Evolutionary conservation across 2,329 filamentous ascomycete species (phyloP).

Genomic region (Trichoderma guizhouense): DNA sequence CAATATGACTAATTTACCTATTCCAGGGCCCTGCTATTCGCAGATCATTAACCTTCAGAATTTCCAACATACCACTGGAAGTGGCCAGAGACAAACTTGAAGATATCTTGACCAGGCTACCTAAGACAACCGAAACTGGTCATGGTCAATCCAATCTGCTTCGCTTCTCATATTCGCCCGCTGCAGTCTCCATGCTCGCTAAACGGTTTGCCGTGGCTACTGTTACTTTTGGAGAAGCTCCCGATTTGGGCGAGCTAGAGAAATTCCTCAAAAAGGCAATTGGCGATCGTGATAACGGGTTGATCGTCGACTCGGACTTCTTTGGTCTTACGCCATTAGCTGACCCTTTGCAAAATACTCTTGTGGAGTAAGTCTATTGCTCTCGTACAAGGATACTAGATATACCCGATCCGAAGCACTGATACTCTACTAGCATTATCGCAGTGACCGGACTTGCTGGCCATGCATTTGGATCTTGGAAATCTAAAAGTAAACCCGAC

Average conservation of each 20-base stretch:
- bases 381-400: background rate
- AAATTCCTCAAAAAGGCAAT: background rate
- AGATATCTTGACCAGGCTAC: background rate
- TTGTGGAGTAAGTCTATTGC: background rate
- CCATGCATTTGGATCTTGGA: slow-evolving; percentile 31
- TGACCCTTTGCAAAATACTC: background rate
- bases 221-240: background rate
- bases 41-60: background rate
- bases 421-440: slow-evolving; percentile 24
- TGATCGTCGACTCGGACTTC: background rate
- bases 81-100: background rate
- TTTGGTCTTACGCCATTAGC: background rate
- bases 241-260: background rate
- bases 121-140: background rate
- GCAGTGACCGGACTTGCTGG: slow-evolving; percentile 30
- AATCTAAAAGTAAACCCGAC: slow-evolving; percentile 23
- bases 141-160: background rate
- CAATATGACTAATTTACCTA: background rate
- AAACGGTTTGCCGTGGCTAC: background rate
- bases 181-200: background rate
- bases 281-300: background rate
- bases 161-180: background rate
- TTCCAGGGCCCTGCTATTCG: background rate
- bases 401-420: too few relatives aligned
- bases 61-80: background rate